Percentiles rank a stretch among this genome's conserved stretches.
phyloP scores from a whole-genome alignment of 75 land plant species.

The Larix kaempferi region DNA sequence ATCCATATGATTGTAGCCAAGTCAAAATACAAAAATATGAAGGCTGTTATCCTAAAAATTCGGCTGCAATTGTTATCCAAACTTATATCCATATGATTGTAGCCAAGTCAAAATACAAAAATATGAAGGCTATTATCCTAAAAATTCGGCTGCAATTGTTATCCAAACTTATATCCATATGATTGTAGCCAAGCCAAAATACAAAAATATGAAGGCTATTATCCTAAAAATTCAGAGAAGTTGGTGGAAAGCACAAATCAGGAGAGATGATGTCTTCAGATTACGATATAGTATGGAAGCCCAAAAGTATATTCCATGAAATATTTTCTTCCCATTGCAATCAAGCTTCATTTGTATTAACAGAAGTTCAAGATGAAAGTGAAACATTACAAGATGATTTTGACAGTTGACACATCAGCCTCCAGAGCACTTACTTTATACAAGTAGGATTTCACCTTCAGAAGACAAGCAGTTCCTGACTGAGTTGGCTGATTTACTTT shows the following conservation, averaged over 20 bases:
- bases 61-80: slow-evolving; percentile 19
- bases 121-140: too few relatives aligned
- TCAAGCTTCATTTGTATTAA: background rate
- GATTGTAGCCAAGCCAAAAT: background rate
- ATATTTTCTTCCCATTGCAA: background rate
- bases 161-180: slow-evolving; percentile 24
- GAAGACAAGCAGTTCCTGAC: slow-evolving; percentile 13
- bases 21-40: too few relatives aligned
- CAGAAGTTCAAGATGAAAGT: background rate
- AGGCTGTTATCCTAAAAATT: too few relatives aligned
- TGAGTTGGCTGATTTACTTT: slow-evolving; percentile 7
- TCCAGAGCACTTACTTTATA: slow-evolving; percentile 11
- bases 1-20: slow-evolving; percentile 20
- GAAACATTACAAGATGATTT: background rate
- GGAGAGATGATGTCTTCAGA: background rate
- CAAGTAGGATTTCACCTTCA: slow-evolving; percentile 2
- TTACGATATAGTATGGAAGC: background rate
- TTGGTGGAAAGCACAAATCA: slow-evolving; percentile 7
- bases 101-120: background rate
- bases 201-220: too few relatives aligned
- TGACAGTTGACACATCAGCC: background rate
- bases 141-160: slow-evolving; percentile 20
- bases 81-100: slow-evolving; percentile 23
- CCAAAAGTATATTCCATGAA: background rate
- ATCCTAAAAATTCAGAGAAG: slow-evolving; percentile 8